Evolutionary conservation across 2,329 filamentous ascomycete species (phyloP).

Genomic region (Pseudocercospora pini-densiflorae): DNA sequence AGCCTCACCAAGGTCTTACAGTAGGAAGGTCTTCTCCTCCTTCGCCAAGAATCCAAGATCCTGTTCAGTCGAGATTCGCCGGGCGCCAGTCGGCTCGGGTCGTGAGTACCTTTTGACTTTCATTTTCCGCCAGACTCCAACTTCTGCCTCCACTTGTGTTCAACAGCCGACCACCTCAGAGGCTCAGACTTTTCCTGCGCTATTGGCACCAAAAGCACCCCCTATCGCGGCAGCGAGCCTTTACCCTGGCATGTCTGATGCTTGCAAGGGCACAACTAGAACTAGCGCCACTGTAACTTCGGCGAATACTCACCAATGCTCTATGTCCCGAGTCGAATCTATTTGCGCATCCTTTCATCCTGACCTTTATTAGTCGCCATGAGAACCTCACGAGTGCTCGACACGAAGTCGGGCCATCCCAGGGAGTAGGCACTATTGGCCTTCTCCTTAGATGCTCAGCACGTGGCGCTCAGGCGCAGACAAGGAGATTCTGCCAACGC

Average conservation of each 20-base stretch:
- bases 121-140: not conserved
- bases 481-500: not conserved
- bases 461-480: not conserved
- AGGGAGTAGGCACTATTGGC: not conserved
- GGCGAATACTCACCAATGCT: not conserved
- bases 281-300: not conserved
- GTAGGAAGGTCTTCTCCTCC: no score
- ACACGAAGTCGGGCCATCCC: conserved; percentile 5
- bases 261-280: not conserved
- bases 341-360: not conserved
- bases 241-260: not conserved
- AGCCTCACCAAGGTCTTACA: no score
- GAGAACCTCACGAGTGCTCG: not conserved
- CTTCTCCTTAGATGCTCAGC: not conserved
- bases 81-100: not conserved
- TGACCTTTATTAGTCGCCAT: not conserved
- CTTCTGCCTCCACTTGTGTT: not conserved
- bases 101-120: not conserved
- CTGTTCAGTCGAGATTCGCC: no score
- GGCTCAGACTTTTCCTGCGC: not conserved
- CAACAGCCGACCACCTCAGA: not conserved
- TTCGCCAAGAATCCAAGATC: no score
- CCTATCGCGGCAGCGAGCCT: not conserved
- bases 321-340: conserved; percentile 1
- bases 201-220: not conserved